phyloP scores from a whole-genome alignment of 2,329 filamentous ascomycete species.

The Trichoderma harzianum region DNA sequence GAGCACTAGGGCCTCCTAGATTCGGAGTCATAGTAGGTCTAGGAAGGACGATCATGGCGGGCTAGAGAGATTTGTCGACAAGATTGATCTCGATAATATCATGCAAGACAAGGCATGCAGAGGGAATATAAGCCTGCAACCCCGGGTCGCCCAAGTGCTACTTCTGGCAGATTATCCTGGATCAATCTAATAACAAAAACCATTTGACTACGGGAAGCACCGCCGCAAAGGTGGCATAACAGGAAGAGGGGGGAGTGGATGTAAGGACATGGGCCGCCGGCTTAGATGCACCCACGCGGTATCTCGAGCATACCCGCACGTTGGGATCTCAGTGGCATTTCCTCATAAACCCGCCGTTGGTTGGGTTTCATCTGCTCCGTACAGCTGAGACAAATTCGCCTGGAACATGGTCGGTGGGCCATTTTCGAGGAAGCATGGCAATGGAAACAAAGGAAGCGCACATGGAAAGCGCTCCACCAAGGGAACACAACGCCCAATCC shows the following conservation, averaged over 20 bases:
- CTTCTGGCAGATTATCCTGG: constrained; percentile 16
- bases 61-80: constrained; percentile 19
- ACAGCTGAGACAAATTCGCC: constrained; percentile 31
- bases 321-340: constrained; percentile 22
- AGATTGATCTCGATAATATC: constrained; percentile 26
- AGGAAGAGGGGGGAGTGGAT: constrained; percentile 11
- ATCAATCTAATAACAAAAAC: constrained; percentile 20
- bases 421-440: constrained; percentile 14
- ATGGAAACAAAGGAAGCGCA: constrained; percentile 16
- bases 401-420: constrained; percentile 20
- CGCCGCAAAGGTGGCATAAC: constrained; percentile 17
- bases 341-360: constrained; percentile 26
- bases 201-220: constrained; percentile 14
- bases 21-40: constrained; percentile 23
- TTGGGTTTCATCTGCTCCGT: constrained; percentile 28
- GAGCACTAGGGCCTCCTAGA: constrained; percentile 20
- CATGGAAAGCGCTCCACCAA: constrained; percentile 15
- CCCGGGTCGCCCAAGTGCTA: constrained; percentile 7
- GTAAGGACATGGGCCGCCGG: constrained; percentile 17
- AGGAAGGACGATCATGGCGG: constrained; percentile 31
- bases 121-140: constrained; percentile 24
- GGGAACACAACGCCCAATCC: constrained; percentile 3
- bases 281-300: constrained; percentile 19
- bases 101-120: constrained; percentile 24
- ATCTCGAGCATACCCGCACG: constrained; percentile 14